Base-by-base conservation (phyloP, 129 eudicot species). In the Flaveria sonorensis region DNA sequence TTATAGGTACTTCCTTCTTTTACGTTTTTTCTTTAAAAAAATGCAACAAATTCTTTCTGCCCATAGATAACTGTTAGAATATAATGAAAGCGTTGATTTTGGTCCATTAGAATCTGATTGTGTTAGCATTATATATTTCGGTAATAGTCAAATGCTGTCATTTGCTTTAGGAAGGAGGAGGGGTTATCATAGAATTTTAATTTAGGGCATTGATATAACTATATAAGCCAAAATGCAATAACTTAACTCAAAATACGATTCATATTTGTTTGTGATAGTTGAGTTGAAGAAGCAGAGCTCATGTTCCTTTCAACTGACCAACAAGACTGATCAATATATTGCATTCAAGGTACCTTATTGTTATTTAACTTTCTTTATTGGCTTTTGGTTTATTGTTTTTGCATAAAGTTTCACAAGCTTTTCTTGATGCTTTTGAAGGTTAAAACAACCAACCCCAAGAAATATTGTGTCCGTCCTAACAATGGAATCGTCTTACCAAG, bases 391-490 rank as follows among this genome's bases (percentile, higher is more conserved):
- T 52, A 57, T 45, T 20, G 50, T 7, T 61, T 21, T 43, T 66
- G 12, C 52, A 24, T 70, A 50, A 53, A 36, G 39, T 65, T 63
- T 80, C 59, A 75, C 51, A 24, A 81, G 47, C 62, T 71, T 12
- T 39, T 64, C 3, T 30, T 81, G 61, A 15, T 70, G 13, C 1
- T 63, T 47, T 71, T 78, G 68, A 57, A 94, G 98, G 97, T 94
- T 53, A 94, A 94, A 83, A 94, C 98, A 24, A 94, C 98, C 51
- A 91, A 89, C 79, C 98, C 98, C 10, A 94, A 91, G 75, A 91
- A 83, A 88, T 94, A 94, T 79, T 89, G 90, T 62, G 98, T 94
- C 62, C 96, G 98, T 10, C 98, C 98, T 65, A 94, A 94, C 72
- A 84, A 88, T 20, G 98, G 98, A 30, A 77, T 94, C 71, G 91